Evolutionary conservation across 495 filamentous ascomycete genomes (phyloP).

Genomic region (Penicillium angulare): DNA sequence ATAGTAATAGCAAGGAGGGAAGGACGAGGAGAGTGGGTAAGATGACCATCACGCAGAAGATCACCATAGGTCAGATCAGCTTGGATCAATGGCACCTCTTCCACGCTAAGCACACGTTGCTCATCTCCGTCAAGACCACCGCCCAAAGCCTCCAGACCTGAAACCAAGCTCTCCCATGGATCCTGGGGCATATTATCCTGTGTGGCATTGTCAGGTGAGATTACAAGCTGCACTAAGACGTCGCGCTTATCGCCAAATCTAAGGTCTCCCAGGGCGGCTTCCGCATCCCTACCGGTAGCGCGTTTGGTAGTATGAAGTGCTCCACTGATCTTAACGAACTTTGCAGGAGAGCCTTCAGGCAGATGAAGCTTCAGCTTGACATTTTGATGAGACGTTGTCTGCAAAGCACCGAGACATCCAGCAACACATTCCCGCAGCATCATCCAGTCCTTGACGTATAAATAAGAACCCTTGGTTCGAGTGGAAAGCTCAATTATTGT

Average conservation of each 20-base stretch:
- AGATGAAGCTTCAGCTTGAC: conserved; percentile 94
- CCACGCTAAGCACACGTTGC: conserved; percentile 77
- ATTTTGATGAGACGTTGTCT: conserved; percentile 97
- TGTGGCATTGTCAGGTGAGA: conserved; percentile 81
- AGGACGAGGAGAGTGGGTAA: conserved; percentile 83
- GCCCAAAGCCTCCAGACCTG: conserved; percentile 92
- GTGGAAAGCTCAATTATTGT: conserved; percentile 98
- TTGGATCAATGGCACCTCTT: conserved; percentile 94
- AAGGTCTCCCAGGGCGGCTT: conserved; percentile 89
- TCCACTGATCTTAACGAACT: conserved; percentile 97
- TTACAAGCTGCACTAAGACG: conserved; percentile 91
- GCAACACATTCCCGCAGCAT: conserved; percentile 97
- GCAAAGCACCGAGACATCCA: conserved; percentile 89
- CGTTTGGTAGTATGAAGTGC: conserved; percentile 96
- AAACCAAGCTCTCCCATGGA: conserved; percentile 95
- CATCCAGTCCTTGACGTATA: conserved; percentile 99
- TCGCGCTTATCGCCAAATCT: conserved; percentile 97
- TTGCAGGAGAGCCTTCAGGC: conserved; percentile 94
- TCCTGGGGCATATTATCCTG: conserved; percentile 89
- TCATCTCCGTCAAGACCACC: conserved; percentile 88
- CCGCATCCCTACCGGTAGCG: conserved; percentile 93
- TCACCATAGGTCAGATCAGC: conserved; percentile 94
- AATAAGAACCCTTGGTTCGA: conserved; percentile 93
- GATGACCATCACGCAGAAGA: conserved; percentile 84
- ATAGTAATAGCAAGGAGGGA: conserved; percentile 97